These are phyloP conservation scores for Fimicolochytrium jonesii DNA, from an alignment of 192 early-diverging fungal species.

Conservation along the genomic window DNA sequence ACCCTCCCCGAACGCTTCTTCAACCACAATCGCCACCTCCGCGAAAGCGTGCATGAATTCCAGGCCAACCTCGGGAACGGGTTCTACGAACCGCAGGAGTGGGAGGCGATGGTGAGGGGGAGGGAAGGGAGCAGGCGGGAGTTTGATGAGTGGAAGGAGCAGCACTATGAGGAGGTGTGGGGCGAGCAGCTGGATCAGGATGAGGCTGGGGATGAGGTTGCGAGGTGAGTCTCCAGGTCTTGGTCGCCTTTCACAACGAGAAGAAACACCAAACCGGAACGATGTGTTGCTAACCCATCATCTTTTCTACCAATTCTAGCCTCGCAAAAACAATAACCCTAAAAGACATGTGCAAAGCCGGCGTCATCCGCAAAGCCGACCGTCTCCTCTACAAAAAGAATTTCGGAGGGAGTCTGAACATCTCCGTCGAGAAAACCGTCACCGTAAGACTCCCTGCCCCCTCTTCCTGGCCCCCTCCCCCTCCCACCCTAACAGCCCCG, in stretches of 20 bases:
- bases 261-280: too few relatives aligned
- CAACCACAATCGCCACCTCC: slow-evolving; percentile 6
- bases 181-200: slow-evolving; percentile 16
- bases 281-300: too few relatives aligned
- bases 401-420: background rate
- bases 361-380: background rate
- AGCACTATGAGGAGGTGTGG: slow-evolving; percentile 15
- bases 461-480: too few relatives aligned
- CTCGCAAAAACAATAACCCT: background rate
- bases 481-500: too few relatives aligned
- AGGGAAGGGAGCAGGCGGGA: slow-evolving; percentile 1
- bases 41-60: slow-evolving; percentile 9
- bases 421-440: slow-evolving; percentile 9
- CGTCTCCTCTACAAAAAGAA: background rate
- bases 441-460: slow-evolving; percentile 8
- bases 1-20: slow-evolving; percentile 2
- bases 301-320: background rate
- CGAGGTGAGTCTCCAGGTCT: background rate
- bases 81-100: background rate
- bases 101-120: slow-evolving; percentile 2
- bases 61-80: slow-evolving; percentile 3
- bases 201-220: background rate
- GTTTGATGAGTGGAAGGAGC: slow-evolving; percentile 17
- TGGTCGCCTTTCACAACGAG: background rate
- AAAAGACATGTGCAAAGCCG: background rate